Percentiles rank a stretch among this genome's conserved stretches.
Evolutionary conservation across 2,329 filamentous ascomycete genomes (phyloP).

Genomic region (Ophiostoma triangulosporum): DNA sequence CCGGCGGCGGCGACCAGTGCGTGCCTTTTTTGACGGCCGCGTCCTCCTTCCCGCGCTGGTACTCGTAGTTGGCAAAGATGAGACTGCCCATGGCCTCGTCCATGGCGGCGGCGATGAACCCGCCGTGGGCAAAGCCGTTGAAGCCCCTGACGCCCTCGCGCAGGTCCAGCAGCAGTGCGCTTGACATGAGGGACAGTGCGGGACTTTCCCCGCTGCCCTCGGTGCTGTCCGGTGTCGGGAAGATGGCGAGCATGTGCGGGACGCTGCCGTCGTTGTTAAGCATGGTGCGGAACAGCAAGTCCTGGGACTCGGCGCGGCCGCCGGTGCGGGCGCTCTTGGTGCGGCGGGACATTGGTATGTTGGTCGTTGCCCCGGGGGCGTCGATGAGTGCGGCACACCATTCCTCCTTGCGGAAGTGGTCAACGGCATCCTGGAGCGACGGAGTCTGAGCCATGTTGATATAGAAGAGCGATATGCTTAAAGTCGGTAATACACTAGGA

Average conservation of each 20-base stretch:
- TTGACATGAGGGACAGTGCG: slow-evolving; percentile 11
- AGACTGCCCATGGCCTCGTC: slow-evolving; percentile 20
- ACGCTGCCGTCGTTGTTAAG: slow-evolving; percentile 12
- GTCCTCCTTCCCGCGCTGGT: slow-evolving; percentile 5
- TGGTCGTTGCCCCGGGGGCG: neutral
- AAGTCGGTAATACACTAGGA: neutral
- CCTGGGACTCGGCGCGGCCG: slow-evolving; percentile 5
- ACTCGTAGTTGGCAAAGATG: slow-evolving; percentile 15
- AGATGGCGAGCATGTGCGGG: slow-evolving; percentile 16
- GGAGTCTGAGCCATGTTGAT: slow-evolving; percentile 2
- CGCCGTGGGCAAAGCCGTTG: slow-evolving; percentile 19
- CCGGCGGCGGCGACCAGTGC: slow-evolving; percentile 1
- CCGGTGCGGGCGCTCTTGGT: neutral
- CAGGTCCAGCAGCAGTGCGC: slow-evolving; percentile 16
- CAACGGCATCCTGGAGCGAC: slow-evolving; percentile 6
- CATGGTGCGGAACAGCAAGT: slow-evolving; percentile 6
- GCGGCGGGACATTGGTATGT: neutral
- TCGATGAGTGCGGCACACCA: slow-evolving; percentile 11
- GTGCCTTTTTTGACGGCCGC: neutral
- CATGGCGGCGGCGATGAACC: slow-evolving; percentile 15
- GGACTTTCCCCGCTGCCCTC: slow-evolving; percentile 1
- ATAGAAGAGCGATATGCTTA: neutral
- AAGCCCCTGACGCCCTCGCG: slow-evolving; percentile 10
- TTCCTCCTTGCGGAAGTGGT: slow-evolving; percentile 7
- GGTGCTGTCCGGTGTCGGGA: slow-evolving; percentile 9